phyloP scores from a whole-genome alignment of 306 rosid species.

The Geum urbanum region DNA sequence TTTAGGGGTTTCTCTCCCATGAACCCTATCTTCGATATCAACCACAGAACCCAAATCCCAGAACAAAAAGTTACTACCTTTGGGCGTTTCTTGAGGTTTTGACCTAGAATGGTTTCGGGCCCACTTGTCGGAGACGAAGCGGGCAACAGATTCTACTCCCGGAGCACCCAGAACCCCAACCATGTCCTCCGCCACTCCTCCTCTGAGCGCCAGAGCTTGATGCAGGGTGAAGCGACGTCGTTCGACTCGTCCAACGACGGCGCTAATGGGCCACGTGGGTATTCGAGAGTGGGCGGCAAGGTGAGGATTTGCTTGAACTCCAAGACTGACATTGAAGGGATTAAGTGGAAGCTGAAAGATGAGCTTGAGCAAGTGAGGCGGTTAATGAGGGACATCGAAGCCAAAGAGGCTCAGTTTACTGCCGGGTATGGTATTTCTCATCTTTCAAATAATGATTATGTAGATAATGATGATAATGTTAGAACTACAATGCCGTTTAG shows the following conservation, averaged over 20 bases:
- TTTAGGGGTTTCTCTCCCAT: not conserved
- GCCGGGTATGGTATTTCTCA: slow-evolving; percentile 45
- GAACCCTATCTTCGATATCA: slow-evolving; percentile 1
- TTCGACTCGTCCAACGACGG: slow-evolving; percentile 21
- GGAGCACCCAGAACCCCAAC: slow-evolving; percentile 24
- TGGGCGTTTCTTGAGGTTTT: slow-evolving; percentile 13
- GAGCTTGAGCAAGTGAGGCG: slow-evolving; percentile 72
- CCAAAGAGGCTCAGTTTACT: slow-evolving; percentile 43
- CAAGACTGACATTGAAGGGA: slow-evolving; percentile 35
- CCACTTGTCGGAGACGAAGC: slow-evolving; percentile 29
- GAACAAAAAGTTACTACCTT: not conserved
- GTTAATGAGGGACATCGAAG: slow-evolving; percentile 62
- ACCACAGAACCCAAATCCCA: not conserved
- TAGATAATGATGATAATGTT: slow-evolving; percentile 24
- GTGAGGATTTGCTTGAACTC: slow-evolving; percentile 39
- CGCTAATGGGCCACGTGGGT: slow-evolving; percentile 24
- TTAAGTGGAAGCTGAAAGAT: slow-evolving; percentile 49
- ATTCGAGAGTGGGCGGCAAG: slow-evolving; percentile 31
- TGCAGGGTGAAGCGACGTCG: slow-evolving; percentile 13
- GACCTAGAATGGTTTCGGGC: slow-evolving; percentile 39
- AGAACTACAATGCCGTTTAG: slow-evolving; percentile 20
- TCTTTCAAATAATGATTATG: slow-evolving; percentile 29
- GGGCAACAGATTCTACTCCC: slow-evolving; percentile 21
- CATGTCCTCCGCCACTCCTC: slow-evolving; percentile 18
- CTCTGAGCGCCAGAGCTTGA: slow-evolving; percentile 1